Percentiles rank a stretch among this genome's conserved stretches.
phyloP scores from a whole-genome alignment of 495 filamentous ascomycete species.

The Lasiosphaeris hirsuta region DNA sequence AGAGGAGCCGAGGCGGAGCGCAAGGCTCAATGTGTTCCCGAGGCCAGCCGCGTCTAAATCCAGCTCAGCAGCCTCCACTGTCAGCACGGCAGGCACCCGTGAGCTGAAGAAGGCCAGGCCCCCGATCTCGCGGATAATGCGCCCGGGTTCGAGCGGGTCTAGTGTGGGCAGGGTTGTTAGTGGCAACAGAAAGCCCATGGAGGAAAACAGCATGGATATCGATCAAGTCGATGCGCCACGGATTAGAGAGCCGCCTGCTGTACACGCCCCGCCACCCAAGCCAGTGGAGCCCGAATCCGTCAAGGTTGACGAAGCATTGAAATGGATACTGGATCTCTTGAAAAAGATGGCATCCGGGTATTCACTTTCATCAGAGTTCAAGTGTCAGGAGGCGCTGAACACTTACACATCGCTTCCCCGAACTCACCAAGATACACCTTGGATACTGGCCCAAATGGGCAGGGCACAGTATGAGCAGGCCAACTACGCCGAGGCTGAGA shows the following conservation, averaged over 20 bases:
- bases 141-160: slow-evolving; percentile 53
- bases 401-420: slow-evolving; percentile 65
- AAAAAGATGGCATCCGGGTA: slow-evolving; percentile 78
- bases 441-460: slow-evolving; percentile 86
- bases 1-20: slow-evolving; percentile 73
- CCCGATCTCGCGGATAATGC: slow-evolving; percentile 50
- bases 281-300: slow-evolving; percentile 44
- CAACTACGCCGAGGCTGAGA: slow-evolving; percentile 79
- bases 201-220: slow-evolving; percentile 60
- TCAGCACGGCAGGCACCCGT: slow-evolving; percentile 57
- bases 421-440: slow-evolving; percentile 87
- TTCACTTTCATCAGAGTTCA: slow-evolving; percentile 70
- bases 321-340: slow-evolving; percentile 75
- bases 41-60: slow-evolving; percentile 48
- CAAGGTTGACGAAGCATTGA: slow-evolving; percentile 72
- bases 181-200: slow-evolving; percentile 70
- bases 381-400: slow-evolving; percentile 70
- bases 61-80: slow-evolving; percentile 57
- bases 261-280: slow-evolving; percentile 32
- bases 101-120: slow-evolving; percentile 78
- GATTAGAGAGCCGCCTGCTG: slow-evolving; percentile 44
- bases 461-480: slow-evolving; percentile 86
- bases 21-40: slow-evolving; percentile 65
- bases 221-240: slow-evolving; percentile 53
- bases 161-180: slow-evolving; percentile 82